Base-by-base conservation (phyloP, 1,284 basidiomycete genomes). In the Fomitopsis betulina region DNA sequence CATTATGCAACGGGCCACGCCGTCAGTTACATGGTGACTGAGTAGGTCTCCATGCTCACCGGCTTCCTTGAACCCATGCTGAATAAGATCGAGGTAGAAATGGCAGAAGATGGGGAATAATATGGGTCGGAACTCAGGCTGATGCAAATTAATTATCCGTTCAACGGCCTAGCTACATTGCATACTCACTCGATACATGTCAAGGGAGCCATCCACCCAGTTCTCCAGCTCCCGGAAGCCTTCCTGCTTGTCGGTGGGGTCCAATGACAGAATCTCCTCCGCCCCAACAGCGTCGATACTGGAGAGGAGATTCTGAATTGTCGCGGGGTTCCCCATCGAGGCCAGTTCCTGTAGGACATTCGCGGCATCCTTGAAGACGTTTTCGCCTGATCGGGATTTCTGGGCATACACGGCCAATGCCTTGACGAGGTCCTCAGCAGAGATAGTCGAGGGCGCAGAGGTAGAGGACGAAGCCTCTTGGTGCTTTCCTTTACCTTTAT, bases 61-160 rank as follows among this genome's bases (percentile, higher is more conserved):
- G 62, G 94, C 91, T 65, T 94, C 90, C 65, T 91, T 89, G 73
- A 93, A 94, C 4, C 93, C 94, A 61, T 90, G 87, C 67, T 95
- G 87, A 56, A 98, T 88, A 52, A 99, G 82, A 71, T 98, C 96
- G 37, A 99, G 81, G 73, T 96, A 98, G 68, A 97, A 97, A 74
- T 99, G 95, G 43, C 93, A 94, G 71, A 98, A 99, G 61, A 99
- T 91, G 4, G 97, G 97, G 68, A 96, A 96, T 17, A 98, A 76
- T 37, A 99, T 88, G 38, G 94, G 93, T 61, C 91, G 80, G 64
- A 99, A 91, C 73, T 99, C 96, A 59, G 94, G 93, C 92, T 95
- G 68, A 43, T 30, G 21, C 39, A 23, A 25, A 15, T 42, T 27
- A 5, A 27, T 37, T 12, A 33, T 30, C 23, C 23, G 15, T n/a